Percentiles rank a stretch among this genome's conserved stretches.
Conservation (phyloP, 257 asterid genomes). For the Agastache rugosa region DNA sequence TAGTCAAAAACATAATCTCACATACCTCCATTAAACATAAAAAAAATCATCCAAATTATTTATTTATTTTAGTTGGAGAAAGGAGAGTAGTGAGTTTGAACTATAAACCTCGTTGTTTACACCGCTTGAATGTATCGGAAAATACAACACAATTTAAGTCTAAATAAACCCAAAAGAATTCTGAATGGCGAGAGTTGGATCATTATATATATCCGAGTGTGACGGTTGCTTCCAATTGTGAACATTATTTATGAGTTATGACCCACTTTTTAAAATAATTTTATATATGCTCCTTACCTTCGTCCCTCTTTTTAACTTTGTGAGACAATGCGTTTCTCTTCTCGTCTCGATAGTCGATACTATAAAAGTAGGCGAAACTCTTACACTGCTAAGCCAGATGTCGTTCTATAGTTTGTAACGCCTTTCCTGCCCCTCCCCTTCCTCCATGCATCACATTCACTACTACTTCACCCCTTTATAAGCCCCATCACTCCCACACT, state of each 20-base stretch:
- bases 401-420: slow-evolving; percentile 37
- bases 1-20: no score
- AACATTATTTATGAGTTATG: not conserved
- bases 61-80: no score
- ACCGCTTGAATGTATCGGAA: no score
- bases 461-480: slow-evolving; percentile 1
- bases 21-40: no score
- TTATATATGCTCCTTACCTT: no score
- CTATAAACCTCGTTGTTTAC: no score
- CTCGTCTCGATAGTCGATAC: slow-evolving; percentile 11
- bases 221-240: not conserved
- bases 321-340: not conserved
- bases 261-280: not conserved
- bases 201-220: not conserved
- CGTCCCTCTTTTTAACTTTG: no score
- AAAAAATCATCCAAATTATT: no score
- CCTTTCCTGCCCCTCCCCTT: not conserved
- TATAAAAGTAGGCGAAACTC: slow-evolving; percentile 29
- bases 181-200: slow-evolving; percentile 3
- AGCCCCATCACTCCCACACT: not conserved
- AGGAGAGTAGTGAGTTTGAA: no score
- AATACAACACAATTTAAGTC: no score
- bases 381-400: slow-evolving; percentile 35
- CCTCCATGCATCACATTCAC: slow-evolving; percentile 33
- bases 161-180: not conserved